Evolutionary conservation across 768 basidiomycete species (phyloP), one percentile per base, ranked within the genome.

Genomic region (Leccinum boreale): DNA sequence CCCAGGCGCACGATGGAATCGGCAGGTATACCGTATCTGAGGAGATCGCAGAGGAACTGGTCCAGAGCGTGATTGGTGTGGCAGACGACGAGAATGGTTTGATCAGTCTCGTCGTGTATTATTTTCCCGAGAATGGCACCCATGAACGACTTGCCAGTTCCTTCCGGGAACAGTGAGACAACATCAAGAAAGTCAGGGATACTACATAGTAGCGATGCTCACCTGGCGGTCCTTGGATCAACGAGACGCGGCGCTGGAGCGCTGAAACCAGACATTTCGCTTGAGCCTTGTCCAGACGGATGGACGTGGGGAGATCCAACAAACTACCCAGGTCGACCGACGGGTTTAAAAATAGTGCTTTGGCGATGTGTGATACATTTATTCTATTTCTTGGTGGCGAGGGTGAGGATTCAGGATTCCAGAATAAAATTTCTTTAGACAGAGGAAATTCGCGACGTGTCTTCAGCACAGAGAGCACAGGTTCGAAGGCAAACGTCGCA

Each of bases 221-320:
- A 86, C 87, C 87, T 24, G 87, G 87, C 0, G 87, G 87, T 0
- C 87, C 87, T 72, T 89, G 87, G 10, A 89, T 85, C 3, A 88
- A 64, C 0, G 85, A 81, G 0, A 89, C 73, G 4, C 67, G 72
- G 55, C 86, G 81, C 0, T 73, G 77, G 4, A 89, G 74, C 1
- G 83, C 83, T 0, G 78, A 66, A 2, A 85, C 57, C 4, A 87
- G 72, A 0, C 78, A 75, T 10, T 52, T 62, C 1, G 68, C 63
- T 55, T 89, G 87, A 0, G 83, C 76, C 0, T 60, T 33, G 64
- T 88, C 87, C 0, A 89, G 77, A 1, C 56, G 31, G 50, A 87
- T 76, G 4, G 71, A 53, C 33, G 68, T 75, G 0, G 75, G 51
- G 0, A 77, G 68, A 1, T 58, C 11, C 6, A 86, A 59, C 0